phyloP scores from a whole-genome alignment of 768 basidiomycete species.

The Mycena latifolia region DNA sequence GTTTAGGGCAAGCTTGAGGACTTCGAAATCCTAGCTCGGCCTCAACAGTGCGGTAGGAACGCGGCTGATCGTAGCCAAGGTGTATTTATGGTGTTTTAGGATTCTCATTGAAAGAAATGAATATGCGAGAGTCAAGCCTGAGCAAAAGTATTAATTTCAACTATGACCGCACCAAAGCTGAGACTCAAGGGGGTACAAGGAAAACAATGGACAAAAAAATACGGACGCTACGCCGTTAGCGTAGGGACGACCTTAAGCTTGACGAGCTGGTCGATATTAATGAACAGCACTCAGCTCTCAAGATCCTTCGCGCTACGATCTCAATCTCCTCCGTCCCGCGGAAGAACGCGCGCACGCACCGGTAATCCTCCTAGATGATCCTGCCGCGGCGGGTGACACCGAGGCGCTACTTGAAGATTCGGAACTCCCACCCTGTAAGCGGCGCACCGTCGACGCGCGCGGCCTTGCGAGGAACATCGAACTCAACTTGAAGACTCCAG shows the following conservation, averaged over 20 bases:
- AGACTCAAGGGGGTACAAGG: no score
- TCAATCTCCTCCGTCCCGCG: conserved; percentile 72
- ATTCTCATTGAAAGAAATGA: no score
- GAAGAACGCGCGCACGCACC: conserved; percentile 85
- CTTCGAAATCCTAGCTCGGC: no score
- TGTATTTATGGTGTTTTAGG: no score
- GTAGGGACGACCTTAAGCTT: conserved; percentile 85
- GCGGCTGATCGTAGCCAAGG: no score
- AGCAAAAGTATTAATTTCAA: no score
- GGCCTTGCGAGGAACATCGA: conserved; percentile 73
- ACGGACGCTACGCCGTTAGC: conserved; percentile 72
- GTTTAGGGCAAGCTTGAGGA: no score
- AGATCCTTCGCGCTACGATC: conserved; percentile 77
- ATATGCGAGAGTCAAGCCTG: no score
- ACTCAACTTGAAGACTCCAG: conserved; percentile 84
- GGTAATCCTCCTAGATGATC: conserved; percentile 76
- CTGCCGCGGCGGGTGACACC: conserved; percentile 71
- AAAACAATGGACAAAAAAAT: no score
- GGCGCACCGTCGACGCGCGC: conserved; percentile 78
- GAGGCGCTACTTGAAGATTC: conserved; percentile 80
- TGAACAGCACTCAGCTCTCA: conserved; percentile 87
- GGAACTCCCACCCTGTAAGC: conserved; percentile 88
- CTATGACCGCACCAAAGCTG: no score
- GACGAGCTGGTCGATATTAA: conserved; percentile 85
- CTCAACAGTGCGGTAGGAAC: no score